Evolutionary conservation across 768 basidiomycete genomes (phyloP), one percentile per base, ranked within the genome.

Genomic region (Trametes elegans): DNA sequence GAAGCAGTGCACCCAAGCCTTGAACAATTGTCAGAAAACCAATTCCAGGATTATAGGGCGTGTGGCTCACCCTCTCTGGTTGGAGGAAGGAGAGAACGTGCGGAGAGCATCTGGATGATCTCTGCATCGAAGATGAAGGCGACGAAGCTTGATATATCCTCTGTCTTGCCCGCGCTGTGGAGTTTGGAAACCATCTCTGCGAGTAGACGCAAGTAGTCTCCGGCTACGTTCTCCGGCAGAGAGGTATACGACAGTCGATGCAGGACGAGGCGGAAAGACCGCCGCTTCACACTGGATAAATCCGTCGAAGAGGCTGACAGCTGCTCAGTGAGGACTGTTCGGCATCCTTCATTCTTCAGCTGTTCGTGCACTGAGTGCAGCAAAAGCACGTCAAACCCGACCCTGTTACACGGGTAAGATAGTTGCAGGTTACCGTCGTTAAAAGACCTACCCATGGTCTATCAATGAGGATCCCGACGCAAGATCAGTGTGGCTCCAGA

Each of bases 301-400:
- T 68, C 65, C 6, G 70, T 62, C 0, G 59, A 58, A 2, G 28
- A 47, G 5, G 60, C 32, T 27, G 74, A 70, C 11, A 79, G 62
- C 9, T 60, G 54, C 3, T 71, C 67, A 11, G 74, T 57, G 3
- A 85, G 70, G 29, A 73, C 63, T 10, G 64, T 54, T 8, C 74
- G 73, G 19, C 48, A 57, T 18, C 35, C 31, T 19, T 3, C 26
- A 31, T 70, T 61, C 8, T 43, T 60, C 10, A 75, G 29, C 3
- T 64, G 60, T 3, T 23, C 39, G 24, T 65, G 59, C 7, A 49
- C 44, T 36, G 65, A 67, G 21, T 74, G 74, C 7, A 78, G 49
- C 62, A 80, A 81, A 16, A 83, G 55, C 65, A 69, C 73, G 18
- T 76, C 76, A 56, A 85, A 86, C 3, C 59, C 45, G 28, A 68